Percentiles rank a stretch among this genome's conserved stretches.
These are phyloP conservation scores for Leccinum fallax DNA, from an alignment of 1,284 basidiomycete species.

Conservation along the genomic window DNA sequence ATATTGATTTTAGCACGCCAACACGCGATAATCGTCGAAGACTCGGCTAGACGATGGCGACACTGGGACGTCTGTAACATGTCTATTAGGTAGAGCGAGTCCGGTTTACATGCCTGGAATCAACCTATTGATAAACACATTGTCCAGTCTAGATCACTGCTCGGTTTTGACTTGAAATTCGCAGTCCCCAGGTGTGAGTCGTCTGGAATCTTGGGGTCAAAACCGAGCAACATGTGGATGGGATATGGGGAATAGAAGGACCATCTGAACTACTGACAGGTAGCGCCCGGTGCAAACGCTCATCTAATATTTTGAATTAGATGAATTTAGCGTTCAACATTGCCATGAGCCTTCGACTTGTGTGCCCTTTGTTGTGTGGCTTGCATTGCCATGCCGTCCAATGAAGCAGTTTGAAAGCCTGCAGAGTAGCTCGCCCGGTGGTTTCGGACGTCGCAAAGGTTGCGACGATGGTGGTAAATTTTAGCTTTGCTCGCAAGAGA, in stretches of 20 bases:
- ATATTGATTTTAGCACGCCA: not conserved
- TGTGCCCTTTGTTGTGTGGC: not conserved
- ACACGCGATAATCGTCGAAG: not conserved
- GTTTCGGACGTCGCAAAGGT: not conserved
- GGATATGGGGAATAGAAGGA: not conserved
- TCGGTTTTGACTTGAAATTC: not conserved
- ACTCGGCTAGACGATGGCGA: not conserved
- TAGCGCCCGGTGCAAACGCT: not conserved
- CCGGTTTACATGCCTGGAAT: not conserved
- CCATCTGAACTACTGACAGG: not conserved
- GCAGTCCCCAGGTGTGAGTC: not conserved
- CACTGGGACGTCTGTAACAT: not conserved
- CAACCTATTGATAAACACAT: slow-evolving; percentile 9
- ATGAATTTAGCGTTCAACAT: not conserved
- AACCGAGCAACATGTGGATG: not conserved
- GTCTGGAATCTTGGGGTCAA: not conserved
- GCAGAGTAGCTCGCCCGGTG: not conserved
- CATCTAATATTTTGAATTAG: slow-evolving; percentile 5
- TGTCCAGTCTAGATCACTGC: not conserved
- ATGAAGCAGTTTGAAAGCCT: slow-evolving; percentile 17
- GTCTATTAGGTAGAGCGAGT: slow-evolving; percentile 11
- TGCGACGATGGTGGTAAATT: not conserved
- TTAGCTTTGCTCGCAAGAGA: too few species aligned
- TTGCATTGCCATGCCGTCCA: not conserved
- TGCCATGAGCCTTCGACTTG: not conserved